These are phyloP conservation scores for Saturnispora diversa DNA, from an alignment of 805 yeast genomes.

Conservation along the genomic window DNA sequence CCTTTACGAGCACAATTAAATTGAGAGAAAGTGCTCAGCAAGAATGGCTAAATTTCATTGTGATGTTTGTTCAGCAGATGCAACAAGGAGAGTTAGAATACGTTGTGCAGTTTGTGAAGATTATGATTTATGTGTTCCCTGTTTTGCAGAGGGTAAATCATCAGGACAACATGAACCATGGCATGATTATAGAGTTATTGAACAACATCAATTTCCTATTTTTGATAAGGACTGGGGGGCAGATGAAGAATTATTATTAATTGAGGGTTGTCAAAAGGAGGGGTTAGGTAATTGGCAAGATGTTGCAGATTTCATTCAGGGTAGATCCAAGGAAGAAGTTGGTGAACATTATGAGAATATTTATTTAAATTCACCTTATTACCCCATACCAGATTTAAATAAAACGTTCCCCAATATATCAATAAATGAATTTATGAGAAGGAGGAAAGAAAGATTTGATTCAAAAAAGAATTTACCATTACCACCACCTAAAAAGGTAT, in stretches of 20 bases:
- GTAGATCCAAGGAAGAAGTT: constrained; percentile 86
- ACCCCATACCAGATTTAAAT: constrained; percentile 85
- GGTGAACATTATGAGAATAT: constrained; percentile 69
- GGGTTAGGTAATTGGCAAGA: constrained; percentile 99
- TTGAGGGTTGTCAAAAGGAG: constrained; percentile 85
- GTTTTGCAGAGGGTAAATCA: constrained; percentile 77
- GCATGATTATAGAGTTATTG: constrained; percentile 87
- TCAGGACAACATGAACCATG: constrained; percentile 87
- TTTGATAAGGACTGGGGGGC: constrained; percentile 95
- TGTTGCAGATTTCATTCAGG: constrained; percentile 92
- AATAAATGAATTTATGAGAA: constrained; percentile 60
- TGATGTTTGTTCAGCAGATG: constrained; percentile 93
- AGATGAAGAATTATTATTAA: constrained; percentile 82
- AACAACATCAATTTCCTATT: constrained; percentile 91
- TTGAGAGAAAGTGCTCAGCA: constrained; percentile 9
- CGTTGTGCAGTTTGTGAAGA: constrained; percentile 89
- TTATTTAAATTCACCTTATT: constrained; percentile 60
- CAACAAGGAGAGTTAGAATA: constrained; percentile 85
- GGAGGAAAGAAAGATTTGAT: constrained; percentile 66
- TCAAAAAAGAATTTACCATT: constrained; percentile 61
- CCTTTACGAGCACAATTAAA: background rate
- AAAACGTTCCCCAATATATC: constrained; percentile 55
- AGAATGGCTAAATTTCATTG: constrained; percentile 62
- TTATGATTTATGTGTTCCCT: constrained; percentile 96
- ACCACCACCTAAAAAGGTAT: constrained; percentile 82